Evolutionary conservation across 768 basidiomycete genomes (phyloP).

Genomic region (Panaeolus papilionaceus): DNA sequence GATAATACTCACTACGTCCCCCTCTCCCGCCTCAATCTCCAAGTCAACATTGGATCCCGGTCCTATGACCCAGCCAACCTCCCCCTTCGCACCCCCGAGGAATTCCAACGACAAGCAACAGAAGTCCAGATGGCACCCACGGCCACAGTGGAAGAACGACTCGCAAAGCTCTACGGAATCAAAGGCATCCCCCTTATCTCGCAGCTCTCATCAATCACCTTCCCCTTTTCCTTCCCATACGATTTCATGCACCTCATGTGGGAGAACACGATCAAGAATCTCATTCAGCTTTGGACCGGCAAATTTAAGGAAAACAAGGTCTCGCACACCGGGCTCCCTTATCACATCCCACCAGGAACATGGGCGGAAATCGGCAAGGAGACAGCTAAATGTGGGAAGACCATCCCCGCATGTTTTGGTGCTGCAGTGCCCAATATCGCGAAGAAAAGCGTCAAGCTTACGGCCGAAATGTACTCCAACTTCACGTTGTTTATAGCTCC

Average conservation of each 20-base stretch:
- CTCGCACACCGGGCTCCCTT: slow-evolving; percentile 25
- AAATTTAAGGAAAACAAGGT: slow-evolving; percentile 41
- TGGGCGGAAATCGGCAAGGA: not conserved
- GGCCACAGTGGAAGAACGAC: slow-evolving; percentile 24
- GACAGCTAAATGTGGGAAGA: no score
- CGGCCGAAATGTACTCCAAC: no score
- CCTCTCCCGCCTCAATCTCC: slow-evolving; percentile 28
- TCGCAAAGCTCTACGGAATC: slow-evolving; percentile 37
- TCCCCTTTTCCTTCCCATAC: slow-evolving; percentile 46
- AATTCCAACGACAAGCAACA: slow-evolving; percentile 18
- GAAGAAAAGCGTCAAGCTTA: no score
- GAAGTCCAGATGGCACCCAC: slow-evolving; percentile 24
- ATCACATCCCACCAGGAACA: not conserved
- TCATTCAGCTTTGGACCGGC: slow-evolving; percentile 46
- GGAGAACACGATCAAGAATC: slow-evolving; percentile 45
- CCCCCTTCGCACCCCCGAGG: no score
- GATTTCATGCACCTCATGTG: slow-evolving; percentile 55
- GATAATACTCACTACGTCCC: slow-evolving; percentile 30
- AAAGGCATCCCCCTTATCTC: slow-evolving; percentile 41
- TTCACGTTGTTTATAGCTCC: no score
- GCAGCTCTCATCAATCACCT: slow-evolving; percentile 37
- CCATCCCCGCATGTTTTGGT: no score
- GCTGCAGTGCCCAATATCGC: no score
- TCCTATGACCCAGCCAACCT: no score
- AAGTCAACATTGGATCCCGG: slow-evolving; percentile 20